Percentiles rank a stretch among this genome's conserved stretches.
Evolutionary conservation across 495 filamentous ascomycete genomes (phyloP).

Genomic region (Hypoxylon lenormandii): DNA sequence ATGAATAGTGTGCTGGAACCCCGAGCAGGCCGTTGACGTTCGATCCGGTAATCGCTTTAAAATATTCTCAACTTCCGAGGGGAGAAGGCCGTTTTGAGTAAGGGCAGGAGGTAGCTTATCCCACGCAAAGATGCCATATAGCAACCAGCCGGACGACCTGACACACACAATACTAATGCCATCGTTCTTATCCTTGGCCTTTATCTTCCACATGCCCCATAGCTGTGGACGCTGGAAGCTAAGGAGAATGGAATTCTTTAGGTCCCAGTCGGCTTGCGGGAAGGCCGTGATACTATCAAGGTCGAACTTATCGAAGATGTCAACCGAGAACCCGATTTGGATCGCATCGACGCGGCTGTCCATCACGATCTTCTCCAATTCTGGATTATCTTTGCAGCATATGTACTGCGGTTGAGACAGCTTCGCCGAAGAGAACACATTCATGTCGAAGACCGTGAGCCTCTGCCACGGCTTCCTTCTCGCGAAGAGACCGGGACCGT

Average conservation of each 20-base stretch:
- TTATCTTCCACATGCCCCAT: constrained; percentile 39
- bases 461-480: constrained; percentile 31
- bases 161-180: constrained; percentile 41
- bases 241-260: constrained; percentile 40
- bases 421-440: constrained; percentile 36
- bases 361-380: constrained; percentile 25
- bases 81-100: constrained; percentile 22
- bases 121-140: constrained; percentile 41
- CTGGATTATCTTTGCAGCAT: constrained; percentile 28
- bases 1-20: constrained; percentile 17
- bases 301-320: constrained; percentile 38
- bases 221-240: constrained; percentile 40
- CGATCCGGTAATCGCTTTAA: constrained; percentile 28
- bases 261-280: constrained; percentile 41
- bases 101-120: constrained; percentile 25
- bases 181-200: constrained; percentile 18
- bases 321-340: constrained; percentile 29
- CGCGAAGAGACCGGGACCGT: constrained; percentile 38
- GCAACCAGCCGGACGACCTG: constrained; percentile 33
- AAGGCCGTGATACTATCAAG: constrained; percentile 23
- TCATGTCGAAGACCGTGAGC: constrained; percentile 31
- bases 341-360: constrained; percentile 34
- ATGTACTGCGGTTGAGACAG: constrained; percentile 40
- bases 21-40: constrained; percentile 18
- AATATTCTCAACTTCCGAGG: constrained; percentile 35